These are phyloP conservation scores for Phaffia rhodozyma DNA, from an alignment of 1,284 basidiomycete species.

Conservation along the genomic window DNA sequence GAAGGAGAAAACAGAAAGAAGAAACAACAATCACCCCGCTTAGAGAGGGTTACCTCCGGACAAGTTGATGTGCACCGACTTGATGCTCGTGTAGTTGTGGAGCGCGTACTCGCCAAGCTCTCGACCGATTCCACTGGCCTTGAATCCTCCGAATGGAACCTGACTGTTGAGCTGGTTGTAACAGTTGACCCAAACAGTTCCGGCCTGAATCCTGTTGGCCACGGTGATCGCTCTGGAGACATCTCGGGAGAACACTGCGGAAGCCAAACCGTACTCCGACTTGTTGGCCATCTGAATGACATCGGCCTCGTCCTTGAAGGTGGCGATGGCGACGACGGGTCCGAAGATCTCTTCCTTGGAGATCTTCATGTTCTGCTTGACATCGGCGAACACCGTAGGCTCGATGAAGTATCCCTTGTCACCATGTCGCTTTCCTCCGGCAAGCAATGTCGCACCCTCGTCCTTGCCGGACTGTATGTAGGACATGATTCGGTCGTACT, in stretches of 20 bases:
- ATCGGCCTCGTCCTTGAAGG: slow-evolving; percentile 56
- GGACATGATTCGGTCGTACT: slow-evolving; percentile 58
- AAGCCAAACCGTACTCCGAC: slow-evolving; percentile 72
- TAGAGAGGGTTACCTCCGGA: slow-evolving; percentile 17
- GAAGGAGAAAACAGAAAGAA: too few relatives aligned
- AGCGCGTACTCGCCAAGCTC: slow-evolving; percentile 56
- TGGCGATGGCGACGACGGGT: slow-evolving; percentile 51
- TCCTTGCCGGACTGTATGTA: slow-evolving; percentile 78
- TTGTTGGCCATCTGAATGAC: slow-evolving; percentile 72
- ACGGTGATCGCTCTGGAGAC: slow-evolving; percentile 54
- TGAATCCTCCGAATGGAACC: slow-evolving; percentile 80
- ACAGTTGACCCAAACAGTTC: slow-evolving; percentile 66
- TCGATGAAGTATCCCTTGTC: slow-evolving; percentile 51
- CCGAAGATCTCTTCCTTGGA: slow-evolving; percentile 86
- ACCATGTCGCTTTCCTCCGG: slow-evolving; percentile 64
- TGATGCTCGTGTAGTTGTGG: slow-evolving; percentile 67
- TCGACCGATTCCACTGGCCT: slow-evolving; percentile 70
- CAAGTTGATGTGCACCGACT: slow-evolving; percentile 34
- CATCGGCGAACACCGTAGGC: slow-evolving; percentile 79
- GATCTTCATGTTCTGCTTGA: slow-evolving; percentile 68
- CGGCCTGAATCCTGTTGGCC: slow-evolving; percentile 66
- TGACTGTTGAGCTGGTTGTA: slow-evolving; percentile 52
- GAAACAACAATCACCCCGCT: neutral
- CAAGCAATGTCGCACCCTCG: slow-evolving; percentile 66
- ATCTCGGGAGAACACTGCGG: slow-evolving; percentile 60